Percentiles rank a stretch among this genome's conserved stretches.
phyloP scores from a whole-genome alignment of 2,329 filamentous ascomycete genomes.

The Ceratocystis papillata region DNA sequence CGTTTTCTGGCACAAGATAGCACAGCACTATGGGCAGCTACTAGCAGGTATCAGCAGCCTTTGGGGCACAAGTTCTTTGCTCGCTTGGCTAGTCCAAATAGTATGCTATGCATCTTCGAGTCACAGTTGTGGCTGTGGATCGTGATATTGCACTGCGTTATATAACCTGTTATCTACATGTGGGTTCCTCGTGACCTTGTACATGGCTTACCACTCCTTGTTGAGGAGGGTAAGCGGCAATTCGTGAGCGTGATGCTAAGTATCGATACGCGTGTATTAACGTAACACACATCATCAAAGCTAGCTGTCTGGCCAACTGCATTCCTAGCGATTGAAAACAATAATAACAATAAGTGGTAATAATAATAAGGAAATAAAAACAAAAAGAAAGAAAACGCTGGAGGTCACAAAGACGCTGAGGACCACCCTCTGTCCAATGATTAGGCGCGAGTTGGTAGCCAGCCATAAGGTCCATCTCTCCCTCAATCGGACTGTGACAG shows the following conservation, averaged over 20 bases:
- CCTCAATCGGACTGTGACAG: not conserved
- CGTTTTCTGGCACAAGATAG: not conserved
- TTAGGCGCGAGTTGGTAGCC: not conserved
- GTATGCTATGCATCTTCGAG: not conserved
- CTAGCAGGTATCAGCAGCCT: not conserved
- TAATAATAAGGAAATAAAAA: not conserved
- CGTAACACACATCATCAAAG: not conserved
- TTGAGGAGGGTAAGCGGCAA: not conserved
- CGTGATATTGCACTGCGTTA: not conserved
- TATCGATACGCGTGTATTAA: conserved; percentile 2
- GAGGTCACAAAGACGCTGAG: not conserved
- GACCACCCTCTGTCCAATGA: not conserved
- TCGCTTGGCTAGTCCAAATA: not conserved
- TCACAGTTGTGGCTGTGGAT: not conserved
- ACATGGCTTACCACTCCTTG: not conserved
- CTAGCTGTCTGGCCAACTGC: not conserved
- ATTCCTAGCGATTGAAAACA: not conserved
- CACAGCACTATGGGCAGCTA: not conserved
- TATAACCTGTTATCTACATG: not conserved
- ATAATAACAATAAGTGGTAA: no score
- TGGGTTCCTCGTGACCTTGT: not conserved
- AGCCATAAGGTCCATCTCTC: not conserved
- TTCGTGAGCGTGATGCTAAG: not conserved
- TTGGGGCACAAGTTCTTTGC: not conserved
- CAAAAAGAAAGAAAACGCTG: not conserved